Evolutionary conservation across 2,329 filamentous ascomycete genomes (phyloP).

Genomic region (Colletotrichum sp.): DNA sequence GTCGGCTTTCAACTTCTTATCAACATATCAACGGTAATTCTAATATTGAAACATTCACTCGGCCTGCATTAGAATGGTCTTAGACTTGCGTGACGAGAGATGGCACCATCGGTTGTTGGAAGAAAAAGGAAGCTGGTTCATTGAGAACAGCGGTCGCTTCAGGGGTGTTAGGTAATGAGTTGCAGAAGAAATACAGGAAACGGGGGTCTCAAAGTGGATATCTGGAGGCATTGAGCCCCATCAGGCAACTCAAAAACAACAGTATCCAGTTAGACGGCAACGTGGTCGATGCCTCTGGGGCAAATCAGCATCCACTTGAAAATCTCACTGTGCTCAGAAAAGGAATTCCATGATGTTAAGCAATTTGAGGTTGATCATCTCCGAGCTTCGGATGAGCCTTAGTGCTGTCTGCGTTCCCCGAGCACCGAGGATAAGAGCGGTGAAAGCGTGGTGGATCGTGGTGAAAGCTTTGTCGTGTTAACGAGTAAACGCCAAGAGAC

Average conservation of each 20-base stretch:
- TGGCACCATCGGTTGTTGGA: not conserved
- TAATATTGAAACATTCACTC: not conserved
- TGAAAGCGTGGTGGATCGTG: not conserved
- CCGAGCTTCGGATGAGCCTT: not conserved
- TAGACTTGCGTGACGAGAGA: not conserved
- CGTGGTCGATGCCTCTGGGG: not conserved
- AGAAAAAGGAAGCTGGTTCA: not conserved
- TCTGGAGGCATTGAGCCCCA: not conserved
- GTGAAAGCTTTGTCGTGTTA: not conserved
- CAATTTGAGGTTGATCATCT: not conserved
- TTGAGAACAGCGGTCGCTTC: not conserved
- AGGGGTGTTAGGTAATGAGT: not conserved
- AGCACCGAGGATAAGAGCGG: not conserved
- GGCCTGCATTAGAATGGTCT: not conserved
- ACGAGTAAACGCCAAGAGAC: not conserved
- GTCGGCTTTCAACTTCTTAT: not conserved
- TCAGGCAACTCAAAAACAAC: not conserved
- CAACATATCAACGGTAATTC: not conserved
- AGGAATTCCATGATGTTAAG: not conserved
- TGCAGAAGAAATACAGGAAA: not conserved
- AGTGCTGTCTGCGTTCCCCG: not conserved
- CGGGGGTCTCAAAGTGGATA: not conserved
- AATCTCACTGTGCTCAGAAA: not conserved
- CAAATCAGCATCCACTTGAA: not conserved
- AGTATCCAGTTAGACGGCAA: not conserved